Evolutionary conservation across 805 yeast genomes (phyloP).

Genomic region (Vanderwaltozyma verrucispora): DNA sequence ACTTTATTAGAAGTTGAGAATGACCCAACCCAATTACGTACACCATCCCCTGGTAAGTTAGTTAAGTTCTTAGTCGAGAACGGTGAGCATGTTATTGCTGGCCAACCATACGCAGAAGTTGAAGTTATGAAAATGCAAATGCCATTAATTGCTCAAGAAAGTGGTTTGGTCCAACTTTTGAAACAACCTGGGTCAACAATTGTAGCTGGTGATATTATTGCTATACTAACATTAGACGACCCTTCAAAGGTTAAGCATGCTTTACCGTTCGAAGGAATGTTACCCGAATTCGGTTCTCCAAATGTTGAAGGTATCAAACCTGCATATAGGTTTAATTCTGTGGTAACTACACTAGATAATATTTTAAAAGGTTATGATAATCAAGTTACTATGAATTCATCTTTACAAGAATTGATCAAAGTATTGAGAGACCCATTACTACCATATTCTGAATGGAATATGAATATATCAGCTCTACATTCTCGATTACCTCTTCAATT

Average conservation of each 20-base stretch:
- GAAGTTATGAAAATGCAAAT: constrained; percentile 99
- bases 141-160: constrained; percentile 91
- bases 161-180: constrained; percentile 83
- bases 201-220: constrained; percentile 93
- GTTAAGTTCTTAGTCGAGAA: constrained; percentile 88
- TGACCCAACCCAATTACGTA: constrained; percentile 96
- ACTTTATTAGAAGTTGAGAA: constrained; percentile 90
- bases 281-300: constrained; percentile 84
- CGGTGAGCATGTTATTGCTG: constrained; percentile 86
- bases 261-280: constrained; percentile 83
- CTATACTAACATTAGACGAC: constrained; percentile 88
- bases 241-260: constrained; percentile 98
- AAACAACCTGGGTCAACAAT: constrained; percentile 99
- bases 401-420: constrained; percentile 61
- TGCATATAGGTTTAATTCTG: constrained; percentile 55
- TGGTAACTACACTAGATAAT: constrained; percentile 54
- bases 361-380: constrained; percentile 89
- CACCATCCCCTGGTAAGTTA: constrained; percentile 98
- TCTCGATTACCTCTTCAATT: constrained; percentile 75
- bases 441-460: constrained; percentile 89
- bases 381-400: constrained; percentile 84
- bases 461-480: constrained; percentile 81
- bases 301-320: constrained; percentile 75
- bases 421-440: constrained; percentile 69
- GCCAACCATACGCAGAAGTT: constrained; percentile 95